Evolutionary conservation across 2,329 filamentous ascomycete species (phyloP).

Genomic region (Fusarium heterosporum): DNA sequence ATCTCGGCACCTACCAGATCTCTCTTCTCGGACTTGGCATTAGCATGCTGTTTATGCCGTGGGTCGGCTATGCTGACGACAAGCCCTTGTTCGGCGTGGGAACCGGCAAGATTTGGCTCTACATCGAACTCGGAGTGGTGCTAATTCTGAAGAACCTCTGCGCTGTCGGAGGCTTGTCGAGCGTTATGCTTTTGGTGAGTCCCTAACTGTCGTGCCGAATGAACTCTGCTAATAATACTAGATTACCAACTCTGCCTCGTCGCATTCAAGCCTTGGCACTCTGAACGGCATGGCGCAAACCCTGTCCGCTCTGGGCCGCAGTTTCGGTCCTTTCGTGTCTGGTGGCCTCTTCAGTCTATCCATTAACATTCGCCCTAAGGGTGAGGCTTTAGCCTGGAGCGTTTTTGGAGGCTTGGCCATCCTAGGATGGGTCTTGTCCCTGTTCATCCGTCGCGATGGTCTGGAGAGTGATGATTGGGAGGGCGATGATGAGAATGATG

Average conservation of each 20-base stretch:
- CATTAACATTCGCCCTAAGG: constrained; percentile 78
- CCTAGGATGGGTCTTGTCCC: constrained; percentile 81
- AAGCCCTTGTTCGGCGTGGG: constrained; percentile 67
- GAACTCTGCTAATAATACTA: constrained; percentile 49
- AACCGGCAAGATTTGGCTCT: constrained; percentile 76
- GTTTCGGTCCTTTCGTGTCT: constrained; percentile 87
- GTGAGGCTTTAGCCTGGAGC: constrained; percentile 87
- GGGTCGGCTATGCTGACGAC: constrained; percentile 80
- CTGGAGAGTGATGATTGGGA: constrained; percentile 70
- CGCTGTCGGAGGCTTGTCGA: constrained; percentile 88
- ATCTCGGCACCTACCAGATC: constrained; percentile 83
- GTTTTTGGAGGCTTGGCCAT: constrained; percentile 87
- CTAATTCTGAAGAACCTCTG: constrained; percentile 91
- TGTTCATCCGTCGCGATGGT: constrained; percentile 76
- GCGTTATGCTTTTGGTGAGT: constrained; percentile 84
- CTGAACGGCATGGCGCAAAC: constrained; percentile 96
- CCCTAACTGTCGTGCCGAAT: too few species aligned
- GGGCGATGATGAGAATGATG: constrained; percentile 45
- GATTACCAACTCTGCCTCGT: constrained; percentile 94
- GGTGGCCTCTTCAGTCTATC: constrained; percentile 87
- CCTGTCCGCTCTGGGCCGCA: constrained; percentile 88
- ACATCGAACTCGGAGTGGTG: constrained; percentile 81
- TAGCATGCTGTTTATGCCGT: constrained; percentile 89
- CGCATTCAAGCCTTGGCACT: constrained; percentile 85
- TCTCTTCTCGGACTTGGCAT: constrained; percentile 83